Percentiles rank a stretch among this genome's conserved stretches.
These are phyloP conservation scores for Pythium guiyangense DNA, from an alignment of 352 stramenopile genomes.

Conservation along the genomic window DNA sequence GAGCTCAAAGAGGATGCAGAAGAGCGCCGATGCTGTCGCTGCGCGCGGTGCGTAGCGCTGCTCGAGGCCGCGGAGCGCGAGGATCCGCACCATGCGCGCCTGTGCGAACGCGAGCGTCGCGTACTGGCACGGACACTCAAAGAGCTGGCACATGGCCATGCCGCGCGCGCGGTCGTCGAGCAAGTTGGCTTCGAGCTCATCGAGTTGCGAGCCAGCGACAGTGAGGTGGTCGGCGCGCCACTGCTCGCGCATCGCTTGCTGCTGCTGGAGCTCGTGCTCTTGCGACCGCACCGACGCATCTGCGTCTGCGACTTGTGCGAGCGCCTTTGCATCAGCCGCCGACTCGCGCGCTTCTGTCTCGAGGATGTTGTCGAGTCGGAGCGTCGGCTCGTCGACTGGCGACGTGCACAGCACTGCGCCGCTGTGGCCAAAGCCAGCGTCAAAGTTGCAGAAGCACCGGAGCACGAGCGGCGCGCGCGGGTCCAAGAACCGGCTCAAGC, in stretches of 20 bases:
- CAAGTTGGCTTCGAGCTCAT: slow-evolving; percentile 66
- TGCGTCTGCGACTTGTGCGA: slow-evolving; percentile 10
- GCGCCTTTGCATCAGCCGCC: slow-evolving; percentile 4
- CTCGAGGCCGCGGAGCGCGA: slow-evolving; percentile 41
- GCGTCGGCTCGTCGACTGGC: slow-evolving; percentile 41
- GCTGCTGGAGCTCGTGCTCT: slow-evolving; percentile 21
- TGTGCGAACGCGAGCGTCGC: slow-evolving; percentile 51
- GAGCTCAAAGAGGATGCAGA: slow-evolving; percentile 55
- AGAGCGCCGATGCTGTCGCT: slow-evolving; percentile 42
- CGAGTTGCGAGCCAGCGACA: slow-evolving; percentile 14
- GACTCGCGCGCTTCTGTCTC: slow-evolving; percentile 15
- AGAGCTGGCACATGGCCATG: slow-evolving; percentile 59
- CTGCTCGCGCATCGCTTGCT: slow-evolving; percentile 13
- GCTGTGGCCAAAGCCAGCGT: slow-evolving; percentile 46
- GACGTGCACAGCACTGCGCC: slow-evolving; percentile 29
- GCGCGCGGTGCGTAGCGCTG: slow-evolving; percentile 39
- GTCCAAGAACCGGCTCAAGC: slow-evolving; percentile 70
- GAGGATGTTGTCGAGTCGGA: slow-evolving; percentile 44
- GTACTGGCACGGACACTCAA: slow-evolving; percentile 71
- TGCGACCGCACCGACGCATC: slow-evolving; percentile 14
- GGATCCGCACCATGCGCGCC: slow-evolving; percentile 59
- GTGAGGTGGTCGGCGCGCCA: slow-evolving; percentile 9
- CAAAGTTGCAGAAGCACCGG: slow-evolving; percentile 83
- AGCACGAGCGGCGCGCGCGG: slow-evolving; percentile 61
- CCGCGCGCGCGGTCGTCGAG: slow-evolving; percentile 66